Conservation (phyloP, 2,329 filamentous ascomycete species). For the Beauveria scarabaeidicola region DNA sequence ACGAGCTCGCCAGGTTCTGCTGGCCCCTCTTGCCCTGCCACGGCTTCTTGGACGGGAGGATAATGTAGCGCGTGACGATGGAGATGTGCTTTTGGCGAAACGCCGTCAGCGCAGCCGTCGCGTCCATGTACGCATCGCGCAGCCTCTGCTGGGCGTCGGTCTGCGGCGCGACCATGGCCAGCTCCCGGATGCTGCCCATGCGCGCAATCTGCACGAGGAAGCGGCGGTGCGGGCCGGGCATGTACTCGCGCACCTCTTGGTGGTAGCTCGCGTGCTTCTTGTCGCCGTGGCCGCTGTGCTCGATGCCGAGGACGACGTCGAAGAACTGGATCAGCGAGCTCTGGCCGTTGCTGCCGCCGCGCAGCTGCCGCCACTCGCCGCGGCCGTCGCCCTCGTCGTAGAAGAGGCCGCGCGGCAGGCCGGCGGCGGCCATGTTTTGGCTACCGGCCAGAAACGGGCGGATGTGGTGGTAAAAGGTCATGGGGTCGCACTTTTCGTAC, state of each 20-base stretch:
- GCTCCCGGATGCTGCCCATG: constrained; percentile 66
- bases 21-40: constrained; percentile 19
- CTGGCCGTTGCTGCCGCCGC: constrained; percentile 91
- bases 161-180: constrained; percentile 46
- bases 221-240: constrained; percentile 74
- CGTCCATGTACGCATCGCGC: constrained; percentile 54
- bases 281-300: constrained; percentile 50
- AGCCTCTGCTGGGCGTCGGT: constrained; percentile 41
- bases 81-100: constrained; percentile 83
- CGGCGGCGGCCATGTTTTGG: constrained; percentile 83
- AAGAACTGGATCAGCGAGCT: constrained; percentile 90
- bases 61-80: constrained; percentile 85
- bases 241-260: constrained; percentile 73
- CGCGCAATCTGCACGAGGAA: constrained; percentile 66
- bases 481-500: constrained; percentile 82
- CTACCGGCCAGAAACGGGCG: constrained; percentile 83
- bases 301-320: constrained; percentile 75
- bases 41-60: constrained; percentile 58
- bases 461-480: constrained; percentile 83
- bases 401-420: constrained; percentile 72
- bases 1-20: constrained; percentile 39
- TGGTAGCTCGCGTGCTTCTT: constrained; percentile 34
- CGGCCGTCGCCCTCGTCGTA: constrained; percentile 54
- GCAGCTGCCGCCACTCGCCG: constrained; percentile 65
- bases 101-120: constrained; percentile 63